Percentiles rank a stretch among this genome's conserved stretches.
These are phyloP conservation scores for Epichloe scottii DNA, from an alignment of 2,329 filamentous ascomycete genomes.

Conservation along the genomic window DNA sequence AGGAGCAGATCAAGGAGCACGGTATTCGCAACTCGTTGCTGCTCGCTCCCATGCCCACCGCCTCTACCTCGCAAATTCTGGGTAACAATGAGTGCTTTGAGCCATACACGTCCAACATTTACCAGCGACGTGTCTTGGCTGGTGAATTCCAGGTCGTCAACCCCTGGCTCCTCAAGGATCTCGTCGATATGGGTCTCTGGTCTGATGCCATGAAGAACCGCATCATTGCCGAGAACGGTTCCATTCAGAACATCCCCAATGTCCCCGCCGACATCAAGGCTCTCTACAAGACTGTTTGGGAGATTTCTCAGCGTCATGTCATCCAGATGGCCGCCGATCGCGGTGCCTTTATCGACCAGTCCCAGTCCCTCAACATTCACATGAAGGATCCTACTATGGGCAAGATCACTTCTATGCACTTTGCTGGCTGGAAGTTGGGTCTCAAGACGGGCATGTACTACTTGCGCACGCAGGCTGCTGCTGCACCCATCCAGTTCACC, in stretches of 20 bases:
- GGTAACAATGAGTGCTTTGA: slow-evolving; percentile 99
- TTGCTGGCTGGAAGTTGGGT: slow-evolving; percentile 96
- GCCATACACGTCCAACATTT: slow-evolving; percentile 99
- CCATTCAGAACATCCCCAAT: slow-evolving; percentile 92
- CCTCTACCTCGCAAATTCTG: slow-evolving; percentile 92
- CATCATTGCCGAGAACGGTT: slow-evolving; percentile 94
- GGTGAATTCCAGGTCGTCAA: slow-evolving; percentile 99
- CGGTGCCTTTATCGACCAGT: slow-evolving; percentile 97
- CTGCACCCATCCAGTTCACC: slow-evolving; percentile 95
- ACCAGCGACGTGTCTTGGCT: slow-evolving; percentile 92
- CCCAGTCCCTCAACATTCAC: slow-evolving; percentile 97
- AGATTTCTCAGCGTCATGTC: slow-evolving; percentile 90
- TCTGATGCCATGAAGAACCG: slow-evolving; percentile 99
- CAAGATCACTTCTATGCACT: slow-evolving; percentile 99
- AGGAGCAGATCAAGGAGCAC: slow-evolving; percentile 82
- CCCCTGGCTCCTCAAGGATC: slow-evolving; percentile 94
- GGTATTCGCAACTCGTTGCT: slow-evolving; percentile 93
- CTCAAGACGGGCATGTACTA: slow-evolving; percentile 99
- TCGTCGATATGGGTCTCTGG: slow-evolving; percentile 96
- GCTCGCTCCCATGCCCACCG: slow-evolving; percentile 94
- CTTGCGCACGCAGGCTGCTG: slow-evolving; percentile 91
- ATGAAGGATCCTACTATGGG: slow-evolving; percentile 99
- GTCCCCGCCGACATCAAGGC: slow-evolving; percentile 93
- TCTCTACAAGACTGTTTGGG: slow-evolving; percentile 99
- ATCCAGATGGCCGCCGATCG: slow-evolving; percentile 97